Evolutionary conservation across 305 asterid species (phyloP), one percentile per base, ranked within the genome.

Genomic region (Fraxinus dipetala): DNA sequence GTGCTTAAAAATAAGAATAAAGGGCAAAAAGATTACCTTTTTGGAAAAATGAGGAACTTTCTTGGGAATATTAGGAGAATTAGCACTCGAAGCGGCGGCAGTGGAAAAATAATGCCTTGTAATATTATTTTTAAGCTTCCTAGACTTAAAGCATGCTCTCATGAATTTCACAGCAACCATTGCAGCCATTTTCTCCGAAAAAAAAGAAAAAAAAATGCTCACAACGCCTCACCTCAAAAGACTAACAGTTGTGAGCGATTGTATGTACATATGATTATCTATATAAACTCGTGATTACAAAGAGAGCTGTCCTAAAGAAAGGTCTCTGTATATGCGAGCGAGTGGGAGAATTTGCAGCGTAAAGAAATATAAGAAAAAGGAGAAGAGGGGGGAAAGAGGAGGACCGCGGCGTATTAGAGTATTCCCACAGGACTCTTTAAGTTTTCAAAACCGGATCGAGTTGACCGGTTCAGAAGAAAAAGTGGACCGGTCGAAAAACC

Each of bases 21-120:
- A 22, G 69, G 40, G 59, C n/a, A 48, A 79, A 6, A 75, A 61
- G 4, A 35, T 56, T 40, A 91, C 98, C 91, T 91, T 95, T 85
- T 87, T 95, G 72, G 98, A 86, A 74, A 91, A 89, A 79, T 91
- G 93, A 84, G 96, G 95, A 84, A 90, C 72, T 84, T 85, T 92
- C 74, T 79, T 88, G 78, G 87, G 87, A 75, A 83, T 81, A 35
- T 84, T 86, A 35, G 88, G 88, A 80, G 82, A 86, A 83, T 86
- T 36, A 70, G 85, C 74, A 75, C 84, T 10, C 11, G 91, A 73
- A 81, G 91, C 80, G 69, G 78, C 84, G 69, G 78, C 84, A 65
- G 91, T 76, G 80, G 89, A 87, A 32, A 85, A 92, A 76, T 24
- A 77, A 34, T 79, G 83, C 85, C 92, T 81, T n/a, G 88, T 38